These are phyloP conservation scores for Cercophora newfieldiana DNA, from an alignment of 495 filamentous ascomycete genomes.

Conservation along the genomic window DNA sequence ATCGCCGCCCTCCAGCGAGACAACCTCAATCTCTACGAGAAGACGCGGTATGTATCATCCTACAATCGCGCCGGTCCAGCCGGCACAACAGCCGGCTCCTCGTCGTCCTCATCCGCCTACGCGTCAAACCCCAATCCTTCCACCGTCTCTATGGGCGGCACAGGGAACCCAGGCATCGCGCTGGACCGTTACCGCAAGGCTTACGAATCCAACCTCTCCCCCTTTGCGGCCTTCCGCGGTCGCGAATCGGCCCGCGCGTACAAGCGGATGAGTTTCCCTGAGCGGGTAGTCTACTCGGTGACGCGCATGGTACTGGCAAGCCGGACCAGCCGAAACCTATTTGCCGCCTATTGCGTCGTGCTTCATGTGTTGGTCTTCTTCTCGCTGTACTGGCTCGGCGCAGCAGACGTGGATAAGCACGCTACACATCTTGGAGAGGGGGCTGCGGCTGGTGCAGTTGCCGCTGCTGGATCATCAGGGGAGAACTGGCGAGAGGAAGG, in stretches of 20 bases:
- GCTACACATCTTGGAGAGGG: slow-evolving; percentile 35
- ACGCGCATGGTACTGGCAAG: slow-evolving; percentile 90
- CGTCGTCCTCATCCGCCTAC: slow-evolving; percentile 76
- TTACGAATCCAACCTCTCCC: slow-evolving; percentile 93
- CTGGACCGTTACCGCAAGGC: slow-evolving; percentile 88
- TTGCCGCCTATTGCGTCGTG: slow-evolving; percentile 89
- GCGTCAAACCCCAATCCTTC: slow-evolving; percentile 73
- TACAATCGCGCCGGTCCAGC: slow-evolving; percentile 69
- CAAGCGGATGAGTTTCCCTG: slow-evolving; percentile 89
- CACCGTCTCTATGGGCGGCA: slow-evolving; percentile 56
- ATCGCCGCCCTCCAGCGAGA: slow-evolving; percentile 92
- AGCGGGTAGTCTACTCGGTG: slow-evolving; percentile 86
- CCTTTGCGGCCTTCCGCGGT: slow-evolving; percentile 92
- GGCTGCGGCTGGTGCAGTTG: slow-evolving; percentile 35
- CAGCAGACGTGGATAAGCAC: slow-evolving; percentile 43
- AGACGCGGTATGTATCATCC: slow-evolving; percentile 91
- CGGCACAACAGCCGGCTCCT: slow-evolving; percentile 50
- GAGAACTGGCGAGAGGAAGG: slow-evolving; percentile 41
- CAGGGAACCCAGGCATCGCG: slow-evolving; percentile 56
- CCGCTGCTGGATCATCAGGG: slow-evolving; percentile 25
- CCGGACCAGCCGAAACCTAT: slow-evolving; percentile 86
- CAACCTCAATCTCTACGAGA: slow-evolving; percentile 96
- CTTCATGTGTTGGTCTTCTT: slow-evolving; percentile 84
- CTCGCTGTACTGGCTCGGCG: slow-evolving; percentile 82
- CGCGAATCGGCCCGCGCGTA: slow-evolving; percentile 90